Conservation (phyloP, 805 yeast species). For the Nakazawaea ishiwadae region DNA sequence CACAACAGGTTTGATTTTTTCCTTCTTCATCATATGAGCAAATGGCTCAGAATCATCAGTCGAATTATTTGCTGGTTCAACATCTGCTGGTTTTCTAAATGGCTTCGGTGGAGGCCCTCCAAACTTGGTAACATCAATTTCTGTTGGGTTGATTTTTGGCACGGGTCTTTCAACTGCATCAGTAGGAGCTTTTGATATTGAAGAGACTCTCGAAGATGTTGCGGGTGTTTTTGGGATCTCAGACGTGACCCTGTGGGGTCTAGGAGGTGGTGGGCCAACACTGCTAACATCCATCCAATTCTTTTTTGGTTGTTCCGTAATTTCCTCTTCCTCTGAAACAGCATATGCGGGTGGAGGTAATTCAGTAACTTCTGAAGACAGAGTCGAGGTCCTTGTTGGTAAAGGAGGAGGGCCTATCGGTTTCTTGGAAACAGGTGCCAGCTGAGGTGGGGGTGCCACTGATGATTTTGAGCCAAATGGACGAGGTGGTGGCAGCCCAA, state of each 20-base stretch:
- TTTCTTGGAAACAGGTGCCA: neutral
- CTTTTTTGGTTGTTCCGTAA: constrained; percentile 1
- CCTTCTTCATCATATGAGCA: constrained; percentile 3
- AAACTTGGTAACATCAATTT: constrained; percentile 30
- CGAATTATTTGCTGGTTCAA: neutral
- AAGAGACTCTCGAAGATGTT: neutral
- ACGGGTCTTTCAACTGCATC: too few species aligned
- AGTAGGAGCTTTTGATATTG: neutral
- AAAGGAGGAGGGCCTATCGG: neutral
- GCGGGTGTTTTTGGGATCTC: constrained; percentile 15
- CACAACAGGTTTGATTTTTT: too few species aligned
- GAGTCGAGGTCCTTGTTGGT: neutral
- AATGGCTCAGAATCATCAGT: neutral
- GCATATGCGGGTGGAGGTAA: too few species aligned
- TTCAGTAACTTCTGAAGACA: neutral
- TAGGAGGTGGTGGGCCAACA: constrained; percentile 46
- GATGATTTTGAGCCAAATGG: neutral
- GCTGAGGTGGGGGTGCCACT: neutral
- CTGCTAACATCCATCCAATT: constrained; percentile 28
- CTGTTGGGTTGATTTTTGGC: constrained; percentile 22
- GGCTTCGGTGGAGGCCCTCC: constrained; percentile 47
- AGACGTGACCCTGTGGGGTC: constrained; percentile 22
- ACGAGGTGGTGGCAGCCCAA: constrained; percentile 10
- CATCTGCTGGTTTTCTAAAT: constrained; percentile 21
- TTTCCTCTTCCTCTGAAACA: neutral